phyloP scores from a whole-genome alignment of 2,329 filamentous ascomycete species.

The Paecilomyces formosus region DNA sequence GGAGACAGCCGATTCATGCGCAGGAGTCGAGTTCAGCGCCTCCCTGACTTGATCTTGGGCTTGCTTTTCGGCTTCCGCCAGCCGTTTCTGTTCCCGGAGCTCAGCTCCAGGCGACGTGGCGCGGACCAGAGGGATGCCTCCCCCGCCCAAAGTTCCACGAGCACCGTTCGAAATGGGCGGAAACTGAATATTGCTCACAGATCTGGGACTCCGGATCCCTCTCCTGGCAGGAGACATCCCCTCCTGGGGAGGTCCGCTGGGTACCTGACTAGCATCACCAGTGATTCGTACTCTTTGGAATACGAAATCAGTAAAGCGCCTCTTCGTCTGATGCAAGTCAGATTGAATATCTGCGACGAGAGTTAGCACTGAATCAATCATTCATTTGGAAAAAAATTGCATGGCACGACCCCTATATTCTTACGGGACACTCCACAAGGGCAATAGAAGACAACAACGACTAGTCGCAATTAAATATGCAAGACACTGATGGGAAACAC shows the following conservation, averaged over 20 bases:
- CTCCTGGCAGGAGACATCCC: conserved; percentile 16
- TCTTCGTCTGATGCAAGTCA: conserved; percentile 36
- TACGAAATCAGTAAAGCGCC: conserved; percentile 42
- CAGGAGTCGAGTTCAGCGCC: conserved; percentile 17
- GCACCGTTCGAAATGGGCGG: conserved; percentile 5
- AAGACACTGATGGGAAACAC: not conserved
- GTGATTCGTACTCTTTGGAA: conserved; percentile 34
- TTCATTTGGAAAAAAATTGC: not conserved
- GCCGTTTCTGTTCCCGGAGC: conserved; percentile 25
- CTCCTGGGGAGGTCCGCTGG: conserved; percentile 8
- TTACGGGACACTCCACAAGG: not conserved
- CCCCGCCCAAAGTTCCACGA: conserved; percentile 4
- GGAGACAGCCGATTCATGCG: conserved; percentile 1
- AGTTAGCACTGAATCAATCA: conserved; percentile 1
- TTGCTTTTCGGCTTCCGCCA: conserved; percentile 20
- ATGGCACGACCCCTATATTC: not conserved
- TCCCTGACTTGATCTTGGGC: conserved; percentile 20
- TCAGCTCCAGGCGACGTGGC: conserved; percentile 36
- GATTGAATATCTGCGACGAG: conserved; percentile 35
- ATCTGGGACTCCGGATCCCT: conserved; percentile 23
- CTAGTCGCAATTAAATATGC: not conserved
- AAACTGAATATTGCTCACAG: conserved; percentile 24
- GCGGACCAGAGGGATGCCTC: conserved; percentile 31
- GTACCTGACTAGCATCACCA: conserved; percentile 9
- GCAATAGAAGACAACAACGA: not conserved